Conservation (phyloP, 306 rosid genomes). For the Spatholobus suberectus region DNA sequence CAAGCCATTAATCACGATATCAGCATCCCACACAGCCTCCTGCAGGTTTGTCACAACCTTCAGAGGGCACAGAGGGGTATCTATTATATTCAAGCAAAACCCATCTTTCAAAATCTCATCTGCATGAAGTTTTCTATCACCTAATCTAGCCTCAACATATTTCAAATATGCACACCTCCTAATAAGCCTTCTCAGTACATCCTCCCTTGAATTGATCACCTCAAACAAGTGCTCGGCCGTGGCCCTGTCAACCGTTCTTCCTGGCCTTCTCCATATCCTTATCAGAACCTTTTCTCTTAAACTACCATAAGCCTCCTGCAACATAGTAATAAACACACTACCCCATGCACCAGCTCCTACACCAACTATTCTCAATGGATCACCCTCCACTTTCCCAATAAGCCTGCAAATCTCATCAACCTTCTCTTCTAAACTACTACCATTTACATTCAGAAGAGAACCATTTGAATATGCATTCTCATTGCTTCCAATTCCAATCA, state of each 20-base stretch:
- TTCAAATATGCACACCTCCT: constrained; percentile 93
- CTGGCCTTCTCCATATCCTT: constrained; percentile 92
- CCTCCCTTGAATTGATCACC: constrained; percentile 93
- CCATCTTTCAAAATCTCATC: constrained; percentile 98
- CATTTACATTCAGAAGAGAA: constrained; percentile 51
- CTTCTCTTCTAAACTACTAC: constrained; percentile 64
- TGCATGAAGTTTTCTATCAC: constrained; percentile 78
- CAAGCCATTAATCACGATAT: constrained; percentile 85
- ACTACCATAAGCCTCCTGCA: constrained; percentile 83
- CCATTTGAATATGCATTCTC: constrained; percentile 53
- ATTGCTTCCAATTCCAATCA: constrained; percentile 54
- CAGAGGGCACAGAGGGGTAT: constrained; percentile 91
- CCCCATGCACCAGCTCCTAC: constrained; percentile 99
- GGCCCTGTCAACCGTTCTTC: constrained; percentile 77
- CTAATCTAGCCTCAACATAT: constrained; percentile 90
- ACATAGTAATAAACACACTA: constrained; percentile 87
- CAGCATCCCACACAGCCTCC: constrained; percentile 99
- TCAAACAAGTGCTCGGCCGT: constrained; percentile 88
- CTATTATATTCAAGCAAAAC: constrained; percentile 91
- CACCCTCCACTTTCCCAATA: constrained; percentile 81
- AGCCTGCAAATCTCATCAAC: constrained; percentile 76
- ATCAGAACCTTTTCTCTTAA: constrained; percentile 74
- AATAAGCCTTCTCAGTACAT: constrained; percentile 87
- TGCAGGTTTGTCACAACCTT: constrained; percentile 96
- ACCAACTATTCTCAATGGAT: constrained; percentile 88